A percentile compares a stretch with the other conserved stretches of the same genome.
These are phyloP conservation scores for Sporothrix schenckii DNA, from an alignment of 2,329 filamentous ascomycete genomes.

Conservation along the genomic window DNA sequence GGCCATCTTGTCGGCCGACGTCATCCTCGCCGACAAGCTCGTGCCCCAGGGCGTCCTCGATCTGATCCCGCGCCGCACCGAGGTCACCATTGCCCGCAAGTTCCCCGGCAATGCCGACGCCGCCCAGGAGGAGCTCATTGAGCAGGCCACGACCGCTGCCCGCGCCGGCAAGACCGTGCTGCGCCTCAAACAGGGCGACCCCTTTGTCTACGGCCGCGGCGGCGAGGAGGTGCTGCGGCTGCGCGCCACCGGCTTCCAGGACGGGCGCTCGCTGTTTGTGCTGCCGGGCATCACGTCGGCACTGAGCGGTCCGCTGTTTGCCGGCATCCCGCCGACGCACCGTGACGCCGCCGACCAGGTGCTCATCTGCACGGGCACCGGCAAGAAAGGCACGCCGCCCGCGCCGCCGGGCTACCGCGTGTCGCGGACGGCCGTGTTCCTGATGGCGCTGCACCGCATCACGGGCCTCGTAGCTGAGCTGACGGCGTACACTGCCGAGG, in stretches of 20 bases:
- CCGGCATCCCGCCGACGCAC: conserved; percentile 84
- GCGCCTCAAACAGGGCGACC: conserved; percentile 92
- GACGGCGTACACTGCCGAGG: conserved; percentile 50
- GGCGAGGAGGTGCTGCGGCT: conserved; percentile 93
- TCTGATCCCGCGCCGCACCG: conserved; percentile 85
- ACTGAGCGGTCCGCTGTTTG: conserved; percentile 83
- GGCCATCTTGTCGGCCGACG: conserved; percentile 72
- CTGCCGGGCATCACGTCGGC: conserved; percentile 90
- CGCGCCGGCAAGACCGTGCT: conserved; percentile 74
- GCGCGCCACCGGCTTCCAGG: conserved; percentile 67
- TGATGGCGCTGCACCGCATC: conserved; percentile 93
- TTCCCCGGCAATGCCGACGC: conserved; percentile 96
- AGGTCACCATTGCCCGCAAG: conserved; percentile 90
- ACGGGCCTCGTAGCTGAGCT: conserved; percentile 72
- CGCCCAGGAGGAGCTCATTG: conserved; percentile 86
- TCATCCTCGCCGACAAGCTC: conserved; percentile 85
- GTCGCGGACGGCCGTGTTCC: conserved; percentile 82
- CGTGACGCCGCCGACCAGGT: conserved; percentile 89
- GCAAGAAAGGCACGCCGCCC: conserved; percentile 81
- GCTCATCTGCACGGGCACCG: conserved; percentile 93
- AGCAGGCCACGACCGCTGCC: conserved; percentile 71
- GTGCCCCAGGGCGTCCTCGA: conserved; percentile 83
- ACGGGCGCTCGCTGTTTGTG: conserved; percentile 56
- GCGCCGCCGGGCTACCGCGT: conserved; percentile 77
- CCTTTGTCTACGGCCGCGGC: conserved; percentile 92